Evolutionary conservation across 805 yeast genomes (phyloP).

Genomic region (Martiniozyma abietophila): DNA sequence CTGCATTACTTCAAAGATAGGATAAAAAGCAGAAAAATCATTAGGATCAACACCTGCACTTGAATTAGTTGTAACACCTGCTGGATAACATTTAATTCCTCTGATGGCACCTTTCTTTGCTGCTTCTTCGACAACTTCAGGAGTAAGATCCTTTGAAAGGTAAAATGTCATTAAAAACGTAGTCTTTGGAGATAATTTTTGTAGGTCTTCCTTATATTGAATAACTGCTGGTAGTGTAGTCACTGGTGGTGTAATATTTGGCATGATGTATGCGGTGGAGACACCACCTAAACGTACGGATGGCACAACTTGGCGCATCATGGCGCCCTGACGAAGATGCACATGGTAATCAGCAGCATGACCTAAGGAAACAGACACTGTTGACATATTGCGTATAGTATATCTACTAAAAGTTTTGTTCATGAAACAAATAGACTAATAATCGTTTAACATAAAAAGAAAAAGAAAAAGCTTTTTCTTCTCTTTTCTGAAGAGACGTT

Average conservation of each 20-base stretch:
- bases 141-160: slow-evolving; percentile 68
- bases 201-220: slow-evolving; percentile 56
- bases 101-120: slow-evolving; percentile 57
- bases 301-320: slow-evolving; percentile 90
- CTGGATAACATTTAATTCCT: slow-evolving; percentile 96
- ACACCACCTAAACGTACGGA: slow-evolving; percentile 86
- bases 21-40: slow-evolving; percentile 82
- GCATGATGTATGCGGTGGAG: slow-evolving; percentile 91
- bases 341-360: slow-evolving; percentile 90
- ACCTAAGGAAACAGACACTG: slow-evolving; percentile 44
- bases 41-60: slow-evolving; percentile 87
- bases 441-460: not conserved
- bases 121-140: slow-evolving; percentile 75
- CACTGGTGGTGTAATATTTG: slow-evolving; percentile 88
- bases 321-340: slow-evolving; percentile 85
- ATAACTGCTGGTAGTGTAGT: slow-evolving; percentile 65
- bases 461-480: too few relatives aligned
- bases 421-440: too few relatives aligned
- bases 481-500: not conserved
- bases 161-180: slow-evolving; percentile 90
- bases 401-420: too few relatives aligned
- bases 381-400: too few relatives aligned
- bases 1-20: slow-evolving; percentile 84
- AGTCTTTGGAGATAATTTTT: slow-evolving; percentile 65
- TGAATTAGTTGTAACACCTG: slow-evolving; percentile 98